phyloP scores from a whole-genome alignment of 2,329 filamentous ascomycete species.

The Claviceps africana region DNA sequence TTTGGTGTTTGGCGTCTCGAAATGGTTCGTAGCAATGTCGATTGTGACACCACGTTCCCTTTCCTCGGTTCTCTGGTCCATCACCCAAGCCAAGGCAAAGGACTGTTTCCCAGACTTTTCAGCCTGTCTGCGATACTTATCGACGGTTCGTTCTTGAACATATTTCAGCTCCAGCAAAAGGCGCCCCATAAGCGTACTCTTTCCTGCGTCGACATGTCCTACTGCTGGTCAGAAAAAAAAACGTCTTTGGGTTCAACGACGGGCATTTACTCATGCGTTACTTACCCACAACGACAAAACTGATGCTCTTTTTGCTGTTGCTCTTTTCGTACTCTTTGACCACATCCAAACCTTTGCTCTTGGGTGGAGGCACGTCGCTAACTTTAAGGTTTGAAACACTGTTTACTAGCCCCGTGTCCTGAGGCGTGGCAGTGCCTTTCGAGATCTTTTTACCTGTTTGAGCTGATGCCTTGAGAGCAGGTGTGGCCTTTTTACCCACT shows the following conservation, averaged over 20 bases:
- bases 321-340: slow-evolving; percentile 64
- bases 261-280: background rate
- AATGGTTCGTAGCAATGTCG: slow-evolving; percentile 88
- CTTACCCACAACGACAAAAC: slow-evolving; percentile 85
- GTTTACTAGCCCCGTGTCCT: slow-evolving; percentile 14
- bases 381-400: slow-evolving; percentile 25
- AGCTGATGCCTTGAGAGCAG: slow-evolving; percentile 18
- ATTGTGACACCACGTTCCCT: slow-evolving; percentile 85
- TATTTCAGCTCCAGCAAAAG: slow-evolving; percentile 77
- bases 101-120: slow-evolving; percentile 87
- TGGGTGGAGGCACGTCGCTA: slow-evolving; percentile 41
- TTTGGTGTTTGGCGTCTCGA: slow-evolving; percentile 71
- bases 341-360: slow-evolving; percentile 73
- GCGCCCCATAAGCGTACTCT: slow-evolving; percentile 96
- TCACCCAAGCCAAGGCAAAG: slow-evolving; percentile 91
- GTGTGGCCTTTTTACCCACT: slow-evolving; percentile 39
- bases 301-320: slow-evolving; percentile 64
- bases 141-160: slow-evolving; percentile 75
- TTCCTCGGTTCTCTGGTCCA: slow-evolving; percentile 86
- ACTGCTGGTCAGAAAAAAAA: background rate
- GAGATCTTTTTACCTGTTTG: slow-evolving; percentile 22
- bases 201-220: slow-evolving; percentile 95
- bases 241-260: background rate
- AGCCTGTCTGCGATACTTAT: slow-evolving; percentile 78
- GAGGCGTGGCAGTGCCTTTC: slow-evolving; percentile 20